phyloP scores from a whole-genome alignment of 139 green algal genomes.

The Monoraphidium neglectum region DNA sequence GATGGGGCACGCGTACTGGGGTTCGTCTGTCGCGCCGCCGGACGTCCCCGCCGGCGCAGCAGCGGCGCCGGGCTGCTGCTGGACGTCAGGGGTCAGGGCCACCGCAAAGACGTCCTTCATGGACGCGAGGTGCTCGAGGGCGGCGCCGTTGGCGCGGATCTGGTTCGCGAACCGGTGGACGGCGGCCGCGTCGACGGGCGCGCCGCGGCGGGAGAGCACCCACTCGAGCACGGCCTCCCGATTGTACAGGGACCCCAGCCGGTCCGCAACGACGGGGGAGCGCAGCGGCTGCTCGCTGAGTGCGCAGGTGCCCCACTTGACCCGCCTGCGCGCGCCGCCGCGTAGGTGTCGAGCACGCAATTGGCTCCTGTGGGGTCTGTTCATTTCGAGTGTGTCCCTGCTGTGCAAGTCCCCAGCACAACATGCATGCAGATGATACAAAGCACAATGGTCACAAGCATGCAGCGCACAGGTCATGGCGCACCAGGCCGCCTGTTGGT shows the following conservation, averaged over 20 bases:
- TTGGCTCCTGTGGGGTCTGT: too few species aligned
- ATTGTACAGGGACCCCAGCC: constrained; percentile 55
- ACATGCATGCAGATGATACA: too few species aligned
- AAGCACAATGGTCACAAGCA: too few species aligned
- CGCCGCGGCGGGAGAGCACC: constrained; percentile 35
- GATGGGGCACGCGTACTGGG: constrained; percentile 11
- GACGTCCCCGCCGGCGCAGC: too few species aligned
- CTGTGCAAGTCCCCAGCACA: too few species aligned
- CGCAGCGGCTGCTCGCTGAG: constrained; percentile 43
- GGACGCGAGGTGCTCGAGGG: constrained; percentile 39
- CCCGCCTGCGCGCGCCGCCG: constrained; percentile 1
- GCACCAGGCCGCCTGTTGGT: constrained; percentile 8
- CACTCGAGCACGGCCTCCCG: constrained; percentile 52
- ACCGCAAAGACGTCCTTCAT: constrained; percentile 51
- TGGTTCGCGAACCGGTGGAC: constrained; percentile 45
- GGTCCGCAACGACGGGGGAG: constrained; percentile 43
- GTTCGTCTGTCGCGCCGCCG: too few species aligned
- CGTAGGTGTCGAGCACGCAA: too few species aligned
- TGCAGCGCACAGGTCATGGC: neutral
- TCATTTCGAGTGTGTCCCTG: too few species aligned
- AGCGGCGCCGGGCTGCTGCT: neutral
- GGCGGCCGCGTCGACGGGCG: constrained; percentile 20
- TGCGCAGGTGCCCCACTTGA: constrained; percentile 44
- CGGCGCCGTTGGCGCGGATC: constrained; percentile 10
- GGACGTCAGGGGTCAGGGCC: neutral